Base-by-base conservation (phyloP, 2,329 filamentous ascomycete species). In the Paracorniculantispora psalliotae region DNA sequence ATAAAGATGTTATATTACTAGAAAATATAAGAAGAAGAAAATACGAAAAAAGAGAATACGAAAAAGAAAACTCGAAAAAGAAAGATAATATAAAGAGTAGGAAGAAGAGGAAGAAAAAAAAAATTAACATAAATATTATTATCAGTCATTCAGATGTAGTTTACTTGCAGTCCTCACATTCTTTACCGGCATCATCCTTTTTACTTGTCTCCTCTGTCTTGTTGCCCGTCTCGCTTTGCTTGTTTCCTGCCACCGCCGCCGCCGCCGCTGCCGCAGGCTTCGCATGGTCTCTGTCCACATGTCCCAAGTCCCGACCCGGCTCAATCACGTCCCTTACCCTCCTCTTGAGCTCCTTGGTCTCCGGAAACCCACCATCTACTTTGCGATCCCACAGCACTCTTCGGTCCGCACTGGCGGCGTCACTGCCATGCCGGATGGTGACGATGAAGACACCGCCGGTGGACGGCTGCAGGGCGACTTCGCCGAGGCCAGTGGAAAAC, bases 311-410 rank as follows among this genome's bases (percentile, higher is more conserved):
- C 62, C 89, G 81, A 1, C 77, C 79, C 0, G 92, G 93, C 67
- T 94, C 87, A 65, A 97, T 86, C 54, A 90, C 80, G 75, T 97
- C 90, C 60, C 93, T 80, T 5, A 97, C 85, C 17, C 87, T 81
- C 61, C 91, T 86, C 76, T 97, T 97, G 46, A 97, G 81, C 65
- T 93, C 87, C 74, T 97, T 96, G 2, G 90, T 92, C 76, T 97
- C 92, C 61, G 93, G 94, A 73, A 99, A 99, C 0, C 94, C 92
- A 30, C 90, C 90, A 69, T 97, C 88, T 3, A 75, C 70, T 71
- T 92, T 96, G 62, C 94, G 83, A 77, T 97, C 91, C 94, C 94
- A 99, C 33, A 97, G 77, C 2, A 88, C 69, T 30, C 80, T 82
- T 2, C 74, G 70, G 15, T 71, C 64, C 6, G 48, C 1, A 28